Base-by-base conservation (phyloP, 345 rosid genomes). In the Hibiscus trionum region DNA sequence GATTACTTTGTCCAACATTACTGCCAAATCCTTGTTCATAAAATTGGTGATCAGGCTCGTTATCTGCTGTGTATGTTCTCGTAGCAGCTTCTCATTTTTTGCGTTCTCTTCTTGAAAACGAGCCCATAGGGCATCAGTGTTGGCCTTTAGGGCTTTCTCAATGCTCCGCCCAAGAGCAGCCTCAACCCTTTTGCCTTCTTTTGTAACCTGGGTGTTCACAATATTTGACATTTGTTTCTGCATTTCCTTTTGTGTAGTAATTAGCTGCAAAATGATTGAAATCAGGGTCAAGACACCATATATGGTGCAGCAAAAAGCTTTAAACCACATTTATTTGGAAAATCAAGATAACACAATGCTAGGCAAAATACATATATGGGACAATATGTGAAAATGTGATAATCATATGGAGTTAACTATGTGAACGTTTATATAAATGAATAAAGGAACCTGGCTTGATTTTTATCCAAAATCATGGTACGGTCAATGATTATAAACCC, bases 181-280 rank as follows among this genome's bases (percentile, higher is more conserved):
- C 83, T 93, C 98, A 65, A 93, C 73, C 78, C 92, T 85, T 86
- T 77, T 90, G 67, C 90, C 84, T 84, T 93, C 98, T 82, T 88
- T 88, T 6, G 82, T 70, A 52, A 88, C 77, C 10, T 90, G 83
- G 46, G 79, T 73, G 66, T 69, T 84, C 65, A 88, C 85, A 81
- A 84, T 80, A 79, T 79, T 89, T 52, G 85, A 61, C 80, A 91
- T 79, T 80, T 91, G 98, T 79, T 80, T 93, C 85, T 90, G 88
- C 91, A 88, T 78, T 78, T 91, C 98, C 79, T 82, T 93, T 76
- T 88, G 97, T 46, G 81, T 63, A 37, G 72, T 70, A 85, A 87
- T 17, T 56, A 91, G 39, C 98, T 91, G 72, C 69, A 46, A 52
- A 66, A 46, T 46, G 35, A 66, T 46, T 26, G 35, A 44, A 26